Conservation (phyloP, 2,329 filamentous ascomycete species). For the Hirsutella thompsonii region DNA sequence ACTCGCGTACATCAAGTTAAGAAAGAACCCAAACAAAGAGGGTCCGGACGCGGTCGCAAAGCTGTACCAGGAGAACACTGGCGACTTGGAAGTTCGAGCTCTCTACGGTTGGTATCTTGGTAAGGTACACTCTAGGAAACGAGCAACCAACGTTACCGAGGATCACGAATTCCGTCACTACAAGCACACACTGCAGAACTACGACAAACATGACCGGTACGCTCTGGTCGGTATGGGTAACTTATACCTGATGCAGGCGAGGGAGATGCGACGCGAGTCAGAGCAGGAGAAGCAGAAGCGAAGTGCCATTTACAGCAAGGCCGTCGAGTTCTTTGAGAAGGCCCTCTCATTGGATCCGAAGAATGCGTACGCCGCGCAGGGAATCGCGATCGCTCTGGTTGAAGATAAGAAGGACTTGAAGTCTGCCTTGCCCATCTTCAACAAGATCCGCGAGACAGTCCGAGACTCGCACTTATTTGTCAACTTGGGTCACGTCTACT, state of each 20-base stretch:
- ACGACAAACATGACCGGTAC: slow-evolving; percentile 97
- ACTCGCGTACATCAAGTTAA: slow-evolving; percentile 79
- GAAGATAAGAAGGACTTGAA: slow-evolving; percentile 89
- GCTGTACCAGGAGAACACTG: slow-evolving; percentile 71
- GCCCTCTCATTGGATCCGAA: slow-evolving; percentile 86
- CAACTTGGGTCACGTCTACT: slow-evolving; percentile 87
- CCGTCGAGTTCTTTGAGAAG: slow-evolving; percentile 98
- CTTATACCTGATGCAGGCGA: slow-evolving; percentile 69
- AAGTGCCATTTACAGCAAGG: slow-evolving; percentile 73
- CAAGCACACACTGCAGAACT: slow-evolving; percentile 87
- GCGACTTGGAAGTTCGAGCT: slow-evolving; percentile 82
- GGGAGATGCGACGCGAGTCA: slow-evolving; percentile 87
- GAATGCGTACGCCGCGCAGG: slow-evolving; percentile 93
- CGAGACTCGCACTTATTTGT: slow-evolving; percentile 81
- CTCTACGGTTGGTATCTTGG: slow-evolving; percentile 94
- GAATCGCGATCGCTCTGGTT: slow-evolving; percentile 83
- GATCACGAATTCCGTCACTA: slow-evolving; percentile 89
- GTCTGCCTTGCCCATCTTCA: slow-evolving; percentile 72
- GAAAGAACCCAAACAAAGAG: slow-evolving; percentile 68
- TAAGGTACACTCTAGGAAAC: slow-evolving; percentile 67
- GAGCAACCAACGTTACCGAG: slow-evolving; percentile 66
- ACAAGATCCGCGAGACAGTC: slow-evolving; percentile 80
- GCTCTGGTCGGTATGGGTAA: slow-evolving; percentile 96
- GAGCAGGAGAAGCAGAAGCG: slow-evolving; percentile 88
- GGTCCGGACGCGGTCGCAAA: slow-evolving; percentile 77